Evolutionary conservation across 208 protist species (phyloP).

Genomic region (Lotmaria passim): DNA sequence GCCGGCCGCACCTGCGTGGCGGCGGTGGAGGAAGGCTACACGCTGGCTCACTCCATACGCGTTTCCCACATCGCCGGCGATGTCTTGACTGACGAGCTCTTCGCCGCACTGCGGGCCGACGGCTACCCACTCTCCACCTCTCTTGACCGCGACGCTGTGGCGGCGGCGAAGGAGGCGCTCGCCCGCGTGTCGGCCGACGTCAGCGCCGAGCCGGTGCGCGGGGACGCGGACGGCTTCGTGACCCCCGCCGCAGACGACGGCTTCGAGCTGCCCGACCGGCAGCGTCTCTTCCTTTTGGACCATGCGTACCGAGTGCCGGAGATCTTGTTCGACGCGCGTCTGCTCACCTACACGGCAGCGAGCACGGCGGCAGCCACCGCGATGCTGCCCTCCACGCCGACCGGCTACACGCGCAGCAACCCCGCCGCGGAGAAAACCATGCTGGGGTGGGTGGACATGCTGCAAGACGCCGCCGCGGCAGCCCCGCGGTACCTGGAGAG

Average conservation of each 20-base stretch:
- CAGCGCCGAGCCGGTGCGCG: conserved; percentile 17
- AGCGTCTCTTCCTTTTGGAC: conserved; percentile 83
- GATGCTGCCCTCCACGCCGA: conserved; percentile 42
- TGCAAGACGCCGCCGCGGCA: conserved; percentile 56
- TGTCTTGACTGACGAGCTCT: conserved; percentile 80
- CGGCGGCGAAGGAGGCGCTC: conserved; percentile 82
- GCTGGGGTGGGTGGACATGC: conserved; percentile 53
- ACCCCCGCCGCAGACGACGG: conserved; percentile 21
- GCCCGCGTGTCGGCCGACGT: conserved; percentile 71
- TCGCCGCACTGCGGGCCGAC: conserved; percentile 45
- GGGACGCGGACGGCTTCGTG: conserved; percentile 7
- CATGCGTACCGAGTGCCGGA: conserved; percentile 86
- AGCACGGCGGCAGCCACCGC: background rate
- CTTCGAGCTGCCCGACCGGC: conserved; percentile 90
- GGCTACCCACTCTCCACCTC: conserved; percentile 94
- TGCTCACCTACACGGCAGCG: conserved; percentile 45
- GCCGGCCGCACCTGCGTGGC: conserved; percentile 98
- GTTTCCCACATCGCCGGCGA: conserved; percentile 75
- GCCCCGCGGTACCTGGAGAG: conserved; percentile 42
- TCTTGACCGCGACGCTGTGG: conserved; percentile 60
- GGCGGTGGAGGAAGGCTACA: conserved; percentile 98
- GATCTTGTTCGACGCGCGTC: conserved; percentile 74
- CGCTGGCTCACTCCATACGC: conserved; percentile 66
- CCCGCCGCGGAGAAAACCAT: conserved; percentile 17
- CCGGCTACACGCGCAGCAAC: conserved; percentile 51